Base-by-base conservation (phyloP, 2,329 filamentous ascomycete genomes). In the Venturia effusa region DNA sequence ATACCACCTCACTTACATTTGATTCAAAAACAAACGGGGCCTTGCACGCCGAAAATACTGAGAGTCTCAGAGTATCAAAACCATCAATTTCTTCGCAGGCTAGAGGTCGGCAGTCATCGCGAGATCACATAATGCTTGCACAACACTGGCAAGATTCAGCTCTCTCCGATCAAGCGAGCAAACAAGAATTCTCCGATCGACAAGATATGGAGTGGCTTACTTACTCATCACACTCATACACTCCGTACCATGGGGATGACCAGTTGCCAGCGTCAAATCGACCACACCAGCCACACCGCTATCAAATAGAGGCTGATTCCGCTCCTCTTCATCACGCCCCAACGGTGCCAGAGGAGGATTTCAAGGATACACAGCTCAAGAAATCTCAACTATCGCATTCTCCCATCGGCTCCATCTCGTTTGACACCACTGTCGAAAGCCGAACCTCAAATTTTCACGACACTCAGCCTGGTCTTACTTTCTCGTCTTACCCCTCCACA, bases 391-490 rank as follows among this genome's bases (percentile, higher is more conserved):
- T 7, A 19, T 37, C 15, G 32, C 15, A 41, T 60, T 40, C 59
- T 17, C 34, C 59, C n/a, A 41, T 41, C 37, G 59, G 37, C n/a
- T 41, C 34, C 40, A 5, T n/a, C 8, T 40, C 57, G 37, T 27
- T 60, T 37, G 34, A 60, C 15, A 15, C 37, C 40, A 19, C 17
- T 27, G 13, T 39, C 15, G 59, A 40, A 15, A 39, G n/a, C 15
- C 59, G 37, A 8, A 24, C 11, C 22, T 37, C 59, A 40, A 41
- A 34, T 37, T 43, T 60, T 32, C 13, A 15, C 24, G 59, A 41
- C 10, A 17, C 59, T 60, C 59, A 60, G 59, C 59, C 59, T 60
- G 59, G n/a, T 27, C 59, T 40, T 24, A 60, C 40, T 32, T 40
- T 40, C 22, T 60, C 59, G 15, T 60, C 40, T 17, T 32, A 40